Evolutionary conservation across 202 grass and related monocot species (phyloP).

Genomic region (Elaeis oleifera): DNA sequence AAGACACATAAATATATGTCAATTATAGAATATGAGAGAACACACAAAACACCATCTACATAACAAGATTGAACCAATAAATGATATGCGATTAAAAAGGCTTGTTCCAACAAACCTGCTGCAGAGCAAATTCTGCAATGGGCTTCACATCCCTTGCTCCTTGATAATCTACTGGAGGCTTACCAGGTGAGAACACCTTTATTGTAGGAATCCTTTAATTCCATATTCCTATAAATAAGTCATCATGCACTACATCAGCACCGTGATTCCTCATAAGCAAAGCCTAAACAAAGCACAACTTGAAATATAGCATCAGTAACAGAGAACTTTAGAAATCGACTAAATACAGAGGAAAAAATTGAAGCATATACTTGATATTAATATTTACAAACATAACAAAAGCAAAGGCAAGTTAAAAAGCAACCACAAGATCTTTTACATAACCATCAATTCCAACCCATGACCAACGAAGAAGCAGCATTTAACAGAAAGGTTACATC

Average conservation of each 20-base stretch:
- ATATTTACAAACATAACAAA: no score
- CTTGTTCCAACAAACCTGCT: slow-evolving; percentile 47
- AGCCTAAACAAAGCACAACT: not conserved
- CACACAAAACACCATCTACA: no score
- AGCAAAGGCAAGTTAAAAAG: no score
- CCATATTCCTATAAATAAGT: slow-evolving; percentile 75
- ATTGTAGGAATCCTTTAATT: slow-evolving; percentile 88
- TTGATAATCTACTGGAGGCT: slow-evolving; percentile 90
- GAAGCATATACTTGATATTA: no score
- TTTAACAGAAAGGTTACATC: no score
- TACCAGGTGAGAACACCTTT: slow-evolving; percentile 87
- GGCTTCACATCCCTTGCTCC: slow-evolving; percentile 90
- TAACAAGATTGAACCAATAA: slow-evolving; percentile 1
- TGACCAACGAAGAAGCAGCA: no score
- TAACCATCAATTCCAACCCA: no score
- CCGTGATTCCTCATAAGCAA: no score
- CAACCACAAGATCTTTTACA: no score
- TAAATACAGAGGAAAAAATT: no score
- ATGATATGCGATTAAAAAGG: slow-evolving; percentile 7
- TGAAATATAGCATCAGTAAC: not conserved
- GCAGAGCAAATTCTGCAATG: slow-evolving; percentile 81
- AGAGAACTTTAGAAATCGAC: no score
- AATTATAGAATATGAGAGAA: no score
- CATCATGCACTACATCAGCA: not conserved
- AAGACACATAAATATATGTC: not conserved